Conservation (phyloP, 2,329 filamentous ascomycete species). For the Ophiostoma triangulosporum region DNA sequence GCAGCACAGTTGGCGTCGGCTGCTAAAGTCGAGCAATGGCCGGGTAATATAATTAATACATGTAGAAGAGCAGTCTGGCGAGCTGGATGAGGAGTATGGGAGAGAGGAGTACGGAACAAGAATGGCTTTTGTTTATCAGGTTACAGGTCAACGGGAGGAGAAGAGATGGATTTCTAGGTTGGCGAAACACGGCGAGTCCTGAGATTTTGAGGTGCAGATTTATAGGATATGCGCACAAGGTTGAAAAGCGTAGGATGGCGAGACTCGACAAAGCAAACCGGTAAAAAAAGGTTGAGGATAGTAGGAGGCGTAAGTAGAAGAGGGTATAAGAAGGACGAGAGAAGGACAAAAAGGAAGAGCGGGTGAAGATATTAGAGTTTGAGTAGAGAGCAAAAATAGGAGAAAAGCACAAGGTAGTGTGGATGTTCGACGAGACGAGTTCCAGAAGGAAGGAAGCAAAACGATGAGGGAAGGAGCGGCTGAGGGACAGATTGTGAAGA, state of each 20-base stretch:
- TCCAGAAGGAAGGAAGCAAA: neutral
- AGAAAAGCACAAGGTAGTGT: slow-evolving; percentile 1
- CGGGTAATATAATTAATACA: neutral
- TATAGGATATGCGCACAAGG: neutral
- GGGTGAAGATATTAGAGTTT: neutral
- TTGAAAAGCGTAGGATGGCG: slow-evolving; percentile 1
- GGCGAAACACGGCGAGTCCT: neutral
- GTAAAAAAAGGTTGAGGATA: neutral
- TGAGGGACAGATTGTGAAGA: neutral
- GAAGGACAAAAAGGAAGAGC: neutral
- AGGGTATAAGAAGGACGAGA: neutral
- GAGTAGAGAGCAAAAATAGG: neutral
- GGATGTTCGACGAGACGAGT: neutral
- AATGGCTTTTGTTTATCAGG: neutral
- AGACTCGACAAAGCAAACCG: neutral
- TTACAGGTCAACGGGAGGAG: neutral
- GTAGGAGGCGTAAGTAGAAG: neutral
- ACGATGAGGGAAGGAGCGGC: slow-evolving; percentile 1
- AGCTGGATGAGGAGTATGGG: neutral
- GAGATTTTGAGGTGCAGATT: neutral
- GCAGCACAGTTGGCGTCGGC: neutral
- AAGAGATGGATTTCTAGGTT: neutral
- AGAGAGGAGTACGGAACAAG: neutral
- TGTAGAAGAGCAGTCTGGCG: neutral
- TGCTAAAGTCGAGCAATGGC: neutral